A percentile compares a stretch with the other conserved stretches of the same genome.
These are phyloP conservation scores for Mucor lusitanicus DNA, from an alignment of 371 early-diverging fungal species.

Conservation along the genomic window DNA sequence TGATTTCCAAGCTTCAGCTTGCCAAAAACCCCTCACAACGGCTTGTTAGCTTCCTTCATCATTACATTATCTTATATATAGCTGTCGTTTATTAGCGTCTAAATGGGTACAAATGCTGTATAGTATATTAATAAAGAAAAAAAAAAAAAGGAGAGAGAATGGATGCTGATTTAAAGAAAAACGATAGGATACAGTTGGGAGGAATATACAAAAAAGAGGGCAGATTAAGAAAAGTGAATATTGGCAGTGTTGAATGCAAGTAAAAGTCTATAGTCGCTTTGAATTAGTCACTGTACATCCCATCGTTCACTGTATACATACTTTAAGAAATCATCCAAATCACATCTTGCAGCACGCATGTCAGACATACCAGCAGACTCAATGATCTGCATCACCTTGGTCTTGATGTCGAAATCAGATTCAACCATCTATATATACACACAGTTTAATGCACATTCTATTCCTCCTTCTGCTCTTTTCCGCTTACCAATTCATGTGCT, in stretches of 20 bases:
- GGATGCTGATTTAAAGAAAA: neutral
- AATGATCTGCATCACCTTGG: slow-evolving; percentile 70
- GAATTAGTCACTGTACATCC: neutral
- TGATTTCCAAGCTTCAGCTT: neutral
- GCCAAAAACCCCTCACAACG: neutral
- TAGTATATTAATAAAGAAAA: too few species aligned
- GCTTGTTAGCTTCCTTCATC: neutral
- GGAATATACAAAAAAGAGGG: neutral
- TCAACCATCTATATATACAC: slow-evolving; percentile 70
- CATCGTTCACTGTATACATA: slow-evolving; percentile 26
- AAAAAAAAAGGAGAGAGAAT: neutral
- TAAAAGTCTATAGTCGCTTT: slow-evolving; percentile 54
- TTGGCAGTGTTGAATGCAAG: slow-evolving; percentile 74
- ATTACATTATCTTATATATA: neutral
- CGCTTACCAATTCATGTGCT: slow-evolving; percentile 63
- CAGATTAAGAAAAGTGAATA: slow-evolving; percentile 67
- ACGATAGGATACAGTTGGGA: neutral
- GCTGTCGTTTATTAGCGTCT: neutral
- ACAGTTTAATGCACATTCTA: neutral
- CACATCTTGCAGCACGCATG: slow-evolving; percentile 89
- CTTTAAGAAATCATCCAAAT: slow-evolving; percentile 89
- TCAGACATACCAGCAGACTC: slow-evolving; percentile 70
- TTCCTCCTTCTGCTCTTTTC: neutral
- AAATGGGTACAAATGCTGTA: neutral
- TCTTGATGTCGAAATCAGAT: slow-evolving; percentile 83